These are phyloP conservation scores for Yamadazyma spencermartinsiae DNA, from an alignment of 1,139 yeast species.

Conservation along the genomic window DNA sequence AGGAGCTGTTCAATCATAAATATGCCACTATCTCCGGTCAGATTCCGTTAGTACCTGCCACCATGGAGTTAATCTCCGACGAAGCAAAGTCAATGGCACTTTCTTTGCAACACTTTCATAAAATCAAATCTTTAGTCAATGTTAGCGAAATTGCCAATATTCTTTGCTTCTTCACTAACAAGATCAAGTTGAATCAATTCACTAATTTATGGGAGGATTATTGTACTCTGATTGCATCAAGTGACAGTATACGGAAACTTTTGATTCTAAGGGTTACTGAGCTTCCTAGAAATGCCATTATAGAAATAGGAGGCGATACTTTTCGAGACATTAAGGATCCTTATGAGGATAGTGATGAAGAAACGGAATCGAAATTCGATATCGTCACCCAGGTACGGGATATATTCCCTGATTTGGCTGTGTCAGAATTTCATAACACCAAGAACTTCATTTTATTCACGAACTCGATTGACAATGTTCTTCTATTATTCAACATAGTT, in stretches of 20 bases:
- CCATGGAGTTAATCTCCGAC: slow-evolving; percentile 50
- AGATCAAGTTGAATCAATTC: slow-evolving; percentile 27
- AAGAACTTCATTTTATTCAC: slow-evolving; percentile 11
- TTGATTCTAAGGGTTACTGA: slow-evolving; percentile 58
- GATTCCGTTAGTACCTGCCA: slow-evolving; percentile 76
- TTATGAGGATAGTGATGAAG: slow-evolving; percentile 45
- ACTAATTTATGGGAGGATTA: slow-evolving; percentile 41
- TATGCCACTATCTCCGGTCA: slow-evolving; percentile 84
- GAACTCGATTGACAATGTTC: slow-evolving; percentile 11
- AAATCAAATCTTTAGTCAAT: slow-evolving; percentile 59
- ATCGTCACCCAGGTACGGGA: slow-evolving; percentile 2
- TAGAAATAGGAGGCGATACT: slow-evolving; percentile 78
- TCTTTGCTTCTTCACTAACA: slow-evolving; percentile 54
- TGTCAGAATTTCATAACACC: slow-evolving; percentile 7
- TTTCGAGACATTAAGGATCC: slow-evolving; percentile 37
- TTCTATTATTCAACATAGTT: slow-evolving; percentile 10
- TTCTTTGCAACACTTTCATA: slow-evolving; percentile 71
- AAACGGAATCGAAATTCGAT: slow-evolving; percentile 17
- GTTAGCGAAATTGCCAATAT: slow-evolving; percentile 45
- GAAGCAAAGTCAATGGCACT: slow-evolving; percentile 33
- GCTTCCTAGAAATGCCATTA: slow-evolving; percentile 68
- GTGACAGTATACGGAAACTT: slow-evolving; percentile 26
- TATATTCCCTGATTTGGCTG: slow-evolving; percentile 4
- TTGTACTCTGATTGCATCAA: slow-evolving; percentile 14
- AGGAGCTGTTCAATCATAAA: slow-evolving; percentile 34